Conservation (phyloP, 1,284 basidiomycete genomes). For the Grifola frondosa region DNA sequence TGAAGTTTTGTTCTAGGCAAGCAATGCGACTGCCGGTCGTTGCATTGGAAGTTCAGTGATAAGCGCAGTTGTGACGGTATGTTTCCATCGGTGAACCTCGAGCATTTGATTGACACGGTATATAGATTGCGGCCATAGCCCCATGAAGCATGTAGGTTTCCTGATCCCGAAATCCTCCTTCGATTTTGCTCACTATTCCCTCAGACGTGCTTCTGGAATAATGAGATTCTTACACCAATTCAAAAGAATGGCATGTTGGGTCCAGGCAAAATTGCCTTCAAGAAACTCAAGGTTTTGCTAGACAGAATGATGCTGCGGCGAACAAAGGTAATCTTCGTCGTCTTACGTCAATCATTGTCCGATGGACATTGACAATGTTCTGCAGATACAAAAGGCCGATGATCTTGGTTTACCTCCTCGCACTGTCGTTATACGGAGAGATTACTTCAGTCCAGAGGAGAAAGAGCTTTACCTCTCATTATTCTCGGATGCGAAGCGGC, state of each 20-base stretch:
- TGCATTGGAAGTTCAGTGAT: conserved; percentile 90
- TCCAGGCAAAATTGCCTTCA: conserved; percentile 81
- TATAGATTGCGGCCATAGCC: conserved; percentile 85
- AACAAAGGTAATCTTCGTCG: conserved; percentile 55
- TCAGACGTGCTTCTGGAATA: conserved; percentile 88
- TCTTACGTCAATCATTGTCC: background rate
- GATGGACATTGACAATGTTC: conserved; percentile 6
- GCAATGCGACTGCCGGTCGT: conserved; percentile 80
- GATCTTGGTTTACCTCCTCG: conserved; percentile 97
- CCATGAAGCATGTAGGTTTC: conserved; percentile 84
- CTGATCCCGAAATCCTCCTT: background rate
- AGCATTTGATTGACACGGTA: background rate
- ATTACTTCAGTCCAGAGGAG: conserved; percentile 96
- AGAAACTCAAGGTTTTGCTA: conserved; percentile 86
- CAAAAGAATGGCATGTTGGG: conserved; percentile 79
- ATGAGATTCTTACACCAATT: conserved; percentile 92
- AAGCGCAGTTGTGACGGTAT: conserved; percentile 82
- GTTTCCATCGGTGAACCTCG: conserved; percentile 22
- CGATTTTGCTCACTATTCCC: background rate
- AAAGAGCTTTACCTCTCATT: conserved; percentile 93
- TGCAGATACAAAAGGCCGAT: conserved; percentile 89
- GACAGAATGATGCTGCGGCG: conserved; percentile 96
- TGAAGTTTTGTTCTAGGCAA: conserved; percentile 56
- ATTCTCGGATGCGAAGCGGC: conserved; percentile 90
- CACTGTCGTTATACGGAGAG: conserved; percentile 85